Conservation (phyloP, 2,329 filamentous ascomycete species). For the Fusarium sarcochroum region DNA sequence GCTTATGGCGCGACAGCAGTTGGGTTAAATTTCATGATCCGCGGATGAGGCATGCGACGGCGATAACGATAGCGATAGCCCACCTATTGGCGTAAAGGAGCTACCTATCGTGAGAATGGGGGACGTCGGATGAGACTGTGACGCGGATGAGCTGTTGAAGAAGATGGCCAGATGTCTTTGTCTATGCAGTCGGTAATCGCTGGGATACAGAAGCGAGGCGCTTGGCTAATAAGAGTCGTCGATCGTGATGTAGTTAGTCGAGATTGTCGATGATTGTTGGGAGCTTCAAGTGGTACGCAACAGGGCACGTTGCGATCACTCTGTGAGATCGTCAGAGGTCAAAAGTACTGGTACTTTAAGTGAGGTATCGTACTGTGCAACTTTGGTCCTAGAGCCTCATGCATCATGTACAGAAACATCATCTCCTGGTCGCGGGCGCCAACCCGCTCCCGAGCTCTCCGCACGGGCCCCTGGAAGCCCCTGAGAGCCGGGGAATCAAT, state of each 20-base stretch:
- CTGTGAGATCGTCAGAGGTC: slow-evolving; percentile 26
- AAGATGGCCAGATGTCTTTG: slow-evolving; percentile 12
- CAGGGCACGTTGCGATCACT: slow-evolving; percentile 38
- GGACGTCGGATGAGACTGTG: slow-evolving; percentile 9
- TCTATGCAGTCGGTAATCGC: slow-evolving; percentile 20
- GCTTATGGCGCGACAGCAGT: slow-evolving; percentile 32
- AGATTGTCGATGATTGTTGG: slow-evolving; percentile 45
- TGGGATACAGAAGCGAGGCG: slow-evolving; percentile 18
- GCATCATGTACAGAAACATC: slow-evolving; percentile 25
- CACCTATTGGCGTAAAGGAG: slow-evolving; percentile 29
- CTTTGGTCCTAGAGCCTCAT: neutral
- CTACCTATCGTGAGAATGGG: slow-evolving; percentile 6
- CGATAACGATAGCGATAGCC: slow-evolving; percentile 41
- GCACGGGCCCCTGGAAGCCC: slow-evolving; percentile 36
- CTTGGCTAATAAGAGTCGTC: slow-evolving; percentile 42
- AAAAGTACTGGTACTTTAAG: slow-evolving; percentile 29
- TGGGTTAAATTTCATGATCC: slow-evolving; percentile 38
- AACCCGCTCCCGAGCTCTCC: slow-evolving; percentile 36
- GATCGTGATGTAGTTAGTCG: slow-evolving; percentile 46
- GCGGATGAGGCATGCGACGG: slow-evolving; percentile 43
- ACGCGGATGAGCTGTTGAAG: slow-evolving; percentile 25
- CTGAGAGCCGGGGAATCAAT: slow-evolving; percentile 40
- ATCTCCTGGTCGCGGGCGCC: slow-evolving; percentile 8
- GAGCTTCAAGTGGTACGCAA: slow-evolving; percentile 42
- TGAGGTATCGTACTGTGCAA: neutral